Percentiles rank a stretch among this genome's conserved stretches.
Evolutionary conservation across 73 alveolate genomes (phyloP).

Genomic region (Breviolum minutum): DNA sequence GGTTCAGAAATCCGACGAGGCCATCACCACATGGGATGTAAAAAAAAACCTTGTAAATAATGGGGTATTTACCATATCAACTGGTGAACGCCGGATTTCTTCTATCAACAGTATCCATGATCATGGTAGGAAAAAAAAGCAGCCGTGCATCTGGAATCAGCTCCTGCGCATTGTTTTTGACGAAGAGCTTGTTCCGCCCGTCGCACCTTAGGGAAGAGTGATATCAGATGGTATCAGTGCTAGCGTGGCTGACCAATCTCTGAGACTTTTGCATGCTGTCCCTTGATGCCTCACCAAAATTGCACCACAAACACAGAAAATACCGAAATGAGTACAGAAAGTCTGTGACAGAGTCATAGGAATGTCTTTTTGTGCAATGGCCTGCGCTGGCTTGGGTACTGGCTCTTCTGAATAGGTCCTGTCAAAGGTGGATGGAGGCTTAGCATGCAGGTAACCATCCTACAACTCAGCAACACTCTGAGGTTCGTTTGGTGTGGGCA

Average conservation of each 20-base stretch:
- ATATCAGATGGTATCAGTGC: neutral
- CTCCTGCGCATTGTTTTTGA: constrained; percentile 41
- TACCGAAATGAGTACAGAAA: neutral
- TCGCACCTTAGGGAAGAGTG: constrained; percentile 9
- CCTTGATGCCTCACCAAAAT: constrained; percentile 46
- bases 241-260: neutral
- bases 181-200: constrained; percentile 78
- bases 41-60: too few relatives aligned
- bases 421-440: neutral
- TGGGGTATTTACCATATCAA: too few relatives aligned
- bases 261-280: constrained; percentile 76
- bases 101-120: too few relatives aligned
- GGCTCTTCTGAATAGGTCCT: constrained; percentile 85
- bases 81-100: too few relatives aligned
- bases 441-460: too few relatives aligned
- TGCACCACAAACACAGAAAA: neutral
- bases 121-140: neutral
- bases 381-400: constrained; percentile 89
- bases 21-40: too few relatives aligned
- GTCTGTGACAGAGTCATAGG: neutral
- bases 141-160: neutral
- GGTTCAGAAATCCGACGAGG: too few relatives aligned
- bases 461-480: too few relatives aligned
- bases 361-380: neutral
- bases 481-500: too few relatives aligned